Evolutionary conservation across 1,139 yeast species (phyloP).

Genomic region (Pichia sp.): DNA sequence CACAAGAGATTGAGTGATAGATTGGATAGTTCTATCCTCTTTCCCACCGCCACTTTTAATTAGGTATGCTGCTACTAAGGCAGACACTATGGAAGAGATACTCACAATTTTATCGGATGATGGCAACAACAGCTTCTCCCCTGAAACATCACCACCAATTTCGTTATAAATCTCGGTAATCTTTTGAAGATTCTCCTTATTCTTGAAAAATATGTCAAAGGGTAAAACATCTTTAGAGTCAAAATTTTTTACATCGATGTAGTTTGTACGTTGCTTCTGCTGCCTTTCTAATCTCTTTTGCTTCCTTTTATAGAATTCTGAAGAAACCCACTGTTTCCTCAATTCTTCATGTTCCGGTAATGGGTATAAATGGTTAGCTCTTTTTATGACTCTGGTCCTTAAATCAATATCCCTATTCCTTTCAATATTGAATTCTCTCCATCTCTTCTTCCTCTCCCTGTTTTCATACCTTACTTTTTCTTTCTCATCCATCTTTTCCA

Average conservation of each 20-base stretch:
- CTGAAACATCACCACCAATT: conserved; percentile 22
- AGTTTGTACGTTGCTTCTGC: conserved; percentile 33
- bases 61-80: conserved; percentile 37
- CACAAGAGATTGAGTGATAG: conserved; percentile 24
- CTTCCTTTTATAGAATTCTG: conserved; percentile 64
- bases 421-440: conserved; percentile 82
- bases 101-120: conserved; percentile 30
- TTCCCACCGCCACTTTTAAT: conserved; percentile 22
- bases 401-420: conserved; percentile 86
- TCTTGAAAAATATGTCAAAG: conserved; percentile 18
- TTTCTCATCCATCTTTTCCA: conserved; percentile 31
- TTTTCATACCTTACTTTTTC: conserved; percentile 68
- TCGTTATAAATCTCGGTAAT: conserved; percentile 20
- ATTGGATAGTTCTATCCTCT: conserved; percentile 20
- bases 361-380: conserved; percentile 71
- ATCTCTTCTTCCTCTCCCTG: conserved; percentile 79
- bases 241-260: conserved; percentile 11
- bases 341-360: conserved; percentile 49
- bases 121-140: conserved; percentile 13
- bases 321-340: conserved; percentile 69
- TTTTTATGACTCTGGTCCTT: conserved; percentile 66
- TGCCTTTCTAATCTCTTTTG: conserved; percentile 48
- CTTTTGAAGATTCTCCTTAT: conserved; percentile 11
- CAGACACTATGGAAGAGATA: conserved; percentile 41
- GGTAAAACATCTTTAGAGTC: conserved; percentile 14